Evolutionary conservation across 352 stramenopile genomes (phyloP).

Genomic region (Hyaloperonospora brassicae): DNA sequence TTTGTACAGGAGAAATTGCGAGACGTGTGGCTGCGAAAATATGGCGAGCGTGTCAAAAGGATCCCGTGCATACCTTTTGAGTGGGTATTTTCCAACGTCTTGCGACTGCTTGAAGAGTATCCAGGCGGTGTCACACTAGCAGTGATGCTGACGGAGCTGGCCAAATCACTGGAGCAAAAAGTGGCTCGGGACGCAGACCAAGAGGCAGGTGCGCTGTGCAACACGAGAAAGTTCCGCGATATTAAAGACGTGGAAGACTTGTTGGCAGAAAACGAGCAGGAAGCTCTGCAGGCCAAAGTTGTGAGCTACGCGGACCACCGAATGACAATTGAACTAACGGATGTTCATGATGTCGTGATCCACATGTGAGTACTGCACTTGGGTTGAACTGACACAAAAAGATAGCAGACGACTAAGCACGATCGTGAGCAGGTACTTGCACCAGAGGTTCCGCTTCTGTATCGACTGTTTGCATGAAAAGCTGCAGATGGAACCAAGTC

Average conservation of each 20-base stretch:
- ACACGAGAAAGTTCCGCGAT: conserved; percentile 21
- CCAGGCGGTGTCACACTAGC: conserved; percentile 60
- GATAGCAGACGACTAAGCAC: background rate
- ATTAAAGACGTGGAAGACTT: conserved; percentile 29
- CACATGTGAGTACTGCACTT: conserved; percentile 22
- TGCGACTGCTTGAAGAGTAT: conserved; percentile 55
- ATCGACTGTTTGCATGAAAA: conserved; percentile 25
- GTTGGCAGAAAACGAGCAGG: conserved; percentile 34
- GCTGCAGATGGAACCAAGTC: conserved; percentile 18
- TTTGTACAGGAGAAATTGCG: conserved; percentile 34
- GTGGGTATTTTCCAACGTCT: conserved; percentile 50
- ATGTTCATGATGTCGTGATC: conserved; percentile 12
- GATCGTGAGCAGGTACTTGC: conserved; percentile 37
- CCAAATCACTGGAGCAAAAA: conserved; percentile 33
- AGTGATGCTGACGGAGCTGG: conserved; percentile 53
- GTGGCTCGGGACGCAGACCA: conserved; percentile 9
- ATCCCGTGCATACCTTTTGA: conserved; percentile 31
- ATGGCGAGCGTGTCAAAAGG: conserved; percentile 9
- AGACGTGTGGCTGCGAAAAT: conserved; percentile 34
- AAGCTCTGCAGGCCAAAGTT: conserved; percentile 32
- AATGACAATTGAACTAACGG: conserved; percentile 28
- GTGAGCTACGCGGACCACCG: conserved; percentile 31
- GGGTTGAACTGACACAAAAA: background rate
- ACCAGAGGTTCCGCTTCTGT: conserved; percentile 52
- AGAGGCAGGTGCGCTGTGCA: background rate